Evolutionary conservation across 768 basidiomycete genomes (phyloP).

Genomic region (Phylloporus sp.): DNA sequence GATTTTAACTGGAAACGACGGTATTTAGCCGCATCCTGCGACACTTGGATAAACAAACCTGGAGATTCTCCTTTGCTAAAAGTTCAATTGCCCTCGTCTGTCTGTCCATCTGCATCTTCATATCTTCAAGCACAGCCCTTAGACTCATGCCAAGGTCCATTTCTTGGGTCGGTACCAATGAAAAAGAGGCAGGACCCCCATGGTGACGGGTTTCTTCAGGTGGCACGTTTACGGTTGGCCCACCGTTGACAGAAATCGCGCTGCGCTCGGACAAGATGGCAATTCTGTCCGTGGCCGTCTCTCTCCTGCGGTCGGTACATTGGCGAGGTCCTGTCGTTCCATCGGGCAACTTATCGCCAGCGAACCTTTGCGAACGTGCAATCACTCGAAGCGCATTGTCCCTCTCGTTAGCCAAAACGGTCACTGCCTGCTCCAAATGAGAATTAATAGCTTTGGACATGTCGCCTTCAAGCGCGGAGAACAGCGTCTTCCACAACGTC

Average conservation of each 20-base stretch:
- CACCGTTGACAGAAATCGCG: constrained; percentile 5
- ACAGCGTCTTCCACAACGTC: constrained; percentile 44
- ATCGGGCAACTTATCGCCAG: constrained; percentile 3
- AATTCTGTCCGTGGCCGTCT: constrained; percentile 10
- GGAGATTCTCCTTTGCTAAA: constrained; percentile 45
- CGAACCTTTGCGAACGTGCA: constrained; percentile 16
- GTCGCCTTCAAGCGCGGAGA: constrained; percentile 39
- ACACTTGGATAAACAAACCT: constrained; percentile 30
- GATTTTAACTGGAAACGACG: constrained; percentile 13
- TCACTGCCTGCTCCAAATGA: constrained; percentile 31
- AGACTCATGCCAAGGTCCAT: constrained; percentile 22
- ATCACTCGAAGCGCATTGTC: constrained; percentile 21
- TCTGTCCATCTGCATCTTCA: constrained; percentile 48
- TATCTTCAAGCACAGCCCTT: constrained; percentile 38
- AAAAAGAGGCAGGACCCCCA: constrained; percentile 8
- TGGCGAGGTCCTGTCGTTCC: constrained; percentile 10
- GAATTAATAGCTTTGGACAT: constrained; percentile 37
- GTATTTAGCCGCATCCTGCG: constrained; percentile 6
- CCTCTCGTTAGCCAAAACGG: constrained; percentile 31
- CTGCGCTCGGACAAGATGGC: constrained; percentile 12
- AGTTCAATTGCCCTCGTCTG: constrained; percentile 42
- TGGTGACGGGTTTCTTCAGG: constrained; percentile 13
- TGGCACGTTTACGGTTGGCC: constrained; percentile 2
- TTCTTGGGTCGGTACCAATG: constrained; percentile 16
- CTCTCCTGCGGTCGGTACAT: constrained; percentile 10